Evolutionary conservation across 2,329 filamentous ascomycete species (phyloP), one percentile per base, ranked within the genome.

Genomic region (Colletotrichum destructivum): DNA sequence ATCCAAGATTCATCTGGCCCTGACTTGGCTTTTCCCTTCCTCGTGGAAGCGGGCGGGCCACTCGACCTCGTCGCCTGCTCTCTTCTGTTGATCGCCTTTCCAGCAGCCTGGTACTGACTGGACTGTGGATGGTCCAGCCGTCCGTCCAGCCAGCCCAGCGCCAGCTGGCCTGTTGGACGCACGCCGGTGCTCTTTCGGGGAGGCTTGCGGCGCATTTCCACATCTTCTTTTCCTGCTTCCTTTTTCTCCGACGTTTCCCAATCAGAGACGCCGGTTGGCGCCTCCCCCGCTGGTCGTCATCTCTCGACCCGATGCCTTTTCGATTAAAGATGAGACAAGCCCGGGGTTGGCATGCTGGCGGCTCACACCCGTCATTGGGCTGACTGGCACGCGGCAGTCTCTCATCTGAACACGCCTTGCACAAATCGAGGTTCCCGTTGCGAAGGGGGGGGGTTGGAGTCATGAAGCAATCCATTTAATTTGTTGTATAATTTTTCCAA

Each of bases 281-380:
- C 65, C 64, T 69, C 59, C 65, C 68, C 69, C 69, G 69, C 65
- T 63, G 64, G 38, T 63, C 59, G 59, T 71, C 65, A 60, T 71
- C 69, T 64, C 69, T 69, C 26, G 21, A 57, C 16, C 44, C 52
- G 51, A 55, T 63, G 59, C 46, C 23, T 54, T 55, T 23, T 63
- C 65, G 64, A 72, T 69, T 72, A 72, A 49, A 72, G 59, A 61
- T 72, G 69, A 72, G 69, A 72, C 69, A 72, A 38, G 59, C 52
- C 65, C 42, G 49, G 35, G 63, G 16, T 31, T 46, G 61, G 47
- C 35, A 63, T 63, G 61, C 18, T 35, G 52, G 21, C 26, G 68
- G 42, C 31, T 40, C 38, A 9, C 31, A 35, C 31, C 31, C 31
- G 31, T 38, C 57, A 56, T 61, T 54, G 44, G 65, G 46, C 65